Conservation (phyloP, 2,329 filamentous ascomycete genomes). For the Fusarium albidum region DNA sequence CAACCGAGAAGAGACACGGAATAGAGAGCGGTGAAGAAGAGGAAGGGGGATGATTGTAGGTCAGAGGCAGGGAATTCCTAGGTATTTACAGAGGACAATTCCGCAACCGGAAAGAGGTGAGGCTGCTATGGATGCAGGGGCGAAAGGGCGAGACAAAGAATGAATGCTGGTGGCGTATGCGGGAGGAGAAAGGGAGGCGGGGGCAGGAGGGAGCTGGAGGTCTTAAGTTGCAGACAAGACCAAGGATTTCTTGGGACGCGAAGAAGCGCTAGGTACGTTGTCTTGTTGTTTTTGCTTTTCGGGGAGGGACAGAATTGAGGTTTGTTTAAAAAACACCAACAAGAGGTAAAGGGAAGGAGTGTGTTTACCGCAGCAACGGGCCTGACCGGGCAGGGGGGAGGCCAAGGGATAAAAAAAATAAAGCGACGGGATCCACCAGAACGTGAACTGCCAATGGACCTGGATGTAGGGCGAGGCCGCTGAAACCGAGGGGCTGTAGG, state of each 20-base stretch:
- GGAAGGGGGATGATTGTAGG: constrained; percentile 2
- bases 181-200: constrained; percentile 3
- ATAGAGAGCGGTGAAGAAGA: constrained; percentile 2
- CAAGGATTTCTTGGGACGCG: constrained; percentile 2
- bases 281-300: constrained; percentile 21
- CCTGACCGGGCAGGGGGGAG: too few relatives aligned
- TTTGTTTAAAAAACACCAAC: constrained; percentile 21
- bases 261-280: constrained; percentile 18
- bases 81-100: constrained; percentile 27
- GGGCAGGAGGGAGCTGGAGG: constrained; percentile 2
- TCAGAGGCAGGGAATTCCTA: constrained; percentile 8
- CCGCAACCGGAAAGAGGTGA: constrained; percentile 36
- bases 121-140: constrained; percentile 22
- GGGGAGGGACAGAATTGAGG: constrained; percentile 17
- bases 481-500: constrained; percentile 33
- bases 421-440: too few relatives aligned
- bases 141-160: constrained; percentile 13
- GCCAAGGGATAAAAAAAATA: constrained; percentile 16
- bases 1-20: constrained; percentile 15
- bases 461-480: constrained; percentile 9
- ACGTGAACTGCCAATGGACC: constrained; percentile 31
- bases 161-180: constrained; percentile 14
- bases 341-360: constrained; percentile 22
- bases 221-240: constrained; percentile 4
- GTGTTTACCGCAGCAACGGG: constrained; percentile 46